Evolutionary conservation across 176 grass and related monocot genomes (phyloP), one percentile per base, ranked within the genome.

Genomic region (Zoysia japonica): DNA sequence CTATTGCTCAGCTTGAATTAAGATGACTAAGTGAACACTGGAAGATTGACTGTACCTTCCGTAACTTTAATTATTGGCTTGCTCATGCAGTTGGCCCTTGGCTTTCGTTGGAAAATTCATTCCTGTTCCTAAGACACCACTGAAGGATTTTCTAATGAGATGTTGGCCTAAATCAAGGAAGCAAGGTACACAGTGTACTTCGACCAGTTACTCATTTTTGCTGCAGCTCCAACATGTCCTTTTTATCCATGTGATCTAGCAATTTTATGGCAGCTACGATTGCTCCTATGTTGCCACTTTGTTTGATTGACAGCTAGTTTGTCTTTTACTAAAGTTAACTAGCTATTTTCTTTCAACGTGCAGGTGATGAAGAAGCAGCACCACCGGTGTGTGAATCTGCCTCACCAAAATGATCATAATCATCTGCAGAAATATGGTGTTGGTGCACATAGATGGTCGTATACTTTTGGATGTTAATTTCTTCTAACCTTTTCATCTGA

Each of bases 21-120:
- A 85, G 14, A 76, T 28, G 28, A 28, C 28, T 28, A 28, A 28
- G 28, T 28, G 28, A 28, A 28, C 28, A 28, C 28, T 28, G 28
- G 0, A 28, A 28, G 28, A 71, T 66, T 50, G 47, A 44, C 9
- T 71, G 57, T 70, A 59, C 49, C 36, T 42, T 80, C 36, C 65
- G 61, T 67, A 5, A 14, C 61, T 38, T 52, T 85, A 85, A 84
- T 38, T 57, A 77, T 65, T 65, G 60, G 50, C 15, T 63, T 87
- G 14, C 74, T 85, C 60, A 16, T 67, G 85, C 85, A 95, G 93
- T 78, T 95, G 93, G 93, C 93, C 93, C 65, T 81, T 95, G 76
- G 93, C 93, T 72, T 67, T 92, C 65, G 61, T 87, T 66, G 93
- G 89, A 71, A 95, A 95, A 46, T 84, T 95, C 55, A 85, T 95